Evolutionary conservation across 176 grass and related monocot species (phyloP).

Genomic region (Oryza officinalis): DNA sequence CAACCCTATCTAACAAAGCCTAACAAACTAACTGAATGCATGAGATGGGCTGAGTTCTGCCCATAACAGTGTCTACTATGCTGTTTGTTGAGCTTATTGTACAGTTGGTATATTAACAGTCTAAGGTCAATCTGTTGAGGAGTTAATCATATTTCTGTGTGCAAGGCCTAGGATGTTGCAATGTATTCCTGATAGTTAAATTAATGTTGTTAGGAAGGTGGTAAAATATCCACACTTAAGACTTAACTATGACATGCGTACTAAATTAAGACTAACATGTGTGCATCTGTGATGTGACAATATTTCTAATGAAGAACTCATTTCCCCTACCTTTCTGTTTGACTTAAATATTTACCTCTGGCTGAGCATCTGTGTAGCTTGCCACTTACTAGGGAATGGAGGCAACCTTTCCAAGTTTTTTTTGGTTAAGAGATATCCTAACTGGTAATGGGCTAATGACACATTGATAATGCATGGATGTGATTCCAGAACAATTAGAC

Average conservation of each 20-base stretch:
- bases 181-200: slow-evolving; percentile 8
- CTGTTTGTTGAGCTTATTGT: background rate
- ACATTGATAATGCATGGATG: background rate
- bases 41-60: no score
- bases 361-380: background rate
- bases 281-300: background rate
- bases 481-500: background rate
- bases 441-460: background rate
- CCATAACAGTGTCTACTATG: no score
- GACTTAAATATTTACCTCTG: background rate
- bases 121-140: slow-evolving; percentile 44
- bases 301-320: background rate
- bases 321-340: background rate
- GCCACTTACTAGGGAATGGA: background rate
- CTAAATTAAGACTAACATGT: background rate
- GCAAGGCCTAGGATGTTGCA: slow-evolving; percentile 38
- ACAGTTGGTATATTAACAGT: slow-evolving; percentile 43
- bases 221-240: background rate
- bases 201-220: background rate
- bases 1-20: no score
- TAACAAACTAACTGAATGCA: no score
- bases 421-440: background rate
- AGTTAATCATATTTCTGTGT: slow-evolving; percentile 35
- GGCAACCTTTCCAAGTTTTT: background rate
- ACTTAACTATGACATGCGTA: background rate